Evolutionary conservation across 176 grass and related monocot genomes (phyloP), one percentile per base, ranked within the genome.

Genomic region (Tuctoria greenei): DNA sequence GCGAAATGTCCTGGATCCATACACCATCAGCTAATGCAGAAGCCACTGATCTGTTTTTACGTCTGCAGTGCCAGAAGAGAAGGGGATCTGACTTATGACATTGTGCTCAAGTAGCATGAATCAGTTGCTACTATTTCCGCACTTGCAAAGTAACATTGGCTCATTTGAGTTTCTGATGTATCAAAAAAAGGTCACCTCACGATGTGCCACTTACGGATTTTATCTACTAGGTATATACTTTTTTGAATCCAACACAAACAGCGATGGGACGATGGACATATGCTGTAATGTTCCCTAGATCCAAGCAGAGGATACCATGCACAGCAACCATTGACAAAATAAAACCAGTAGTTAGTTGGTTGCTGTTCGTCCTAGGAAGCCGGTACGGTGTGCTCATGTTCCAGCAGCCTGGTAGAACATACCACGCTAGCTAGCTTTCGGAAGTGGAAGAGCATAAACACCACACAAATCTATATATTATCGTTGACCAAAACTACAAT

Each of bases 401-500:
- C 62, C 80, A 15, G 62, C 40, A 15, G 62, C 40, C 26, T 47
- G 67, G 45, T 18, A 23, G 25, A 55, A 65, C 18, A 67, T 37
- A 38, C 12, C 1, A 45, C 20, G 41, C 17, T 73, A 54, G 65
- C 77, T 56, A 56, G 27, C 26, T 36, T 36, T 40, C 20, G 27
- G 26, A 34, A 23, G 80, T 82, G 80, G 62, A 14, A 43, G 25
- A 74, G 38, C 61, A 45, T 3, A 72, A 72, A 61, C 21, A 64
- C 63, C 18, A 11, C 31, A 27, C 43, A 49, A 4, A 45, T 61
- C 15, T 54, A 11, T 73, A 64, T 45, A 23, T 58, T 67, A 47
- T 17, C 61, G 43, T 75, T 74, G 61, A 82, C 50, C 71, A 82
- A 46, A 58, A 58, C 26, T 75, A 38, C 12, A 37, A 45, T 75